Evolutionary conservation across 345 rosid species (phyloP), one percentile per base, ranked within the genome.

Genomic region (Aquilaria malaccensis): DNA sequence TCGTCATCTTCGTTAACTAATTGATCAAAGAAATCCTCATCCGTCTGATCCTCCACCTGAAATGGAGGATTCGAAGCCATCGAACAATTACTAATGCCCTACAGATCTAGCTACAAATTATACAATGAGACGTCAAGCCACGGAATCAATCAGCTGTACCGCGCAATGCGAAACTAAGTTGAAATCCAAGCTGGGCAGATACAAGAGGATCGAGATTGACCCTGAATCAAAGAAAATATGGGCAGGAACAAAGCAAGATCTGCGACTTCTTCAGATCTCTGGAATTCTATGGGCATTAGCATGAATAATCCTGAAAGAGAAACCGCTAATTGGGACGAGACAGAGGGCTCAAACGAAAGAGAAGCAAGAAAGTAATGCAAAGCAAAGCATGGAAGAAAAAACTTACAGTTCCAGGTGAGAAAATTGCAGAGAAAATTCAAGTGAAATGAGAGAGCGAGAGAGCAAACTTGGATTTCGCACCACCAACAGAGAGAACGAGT

Each of bases 1-100:
- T 49, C 62, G 2, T 65, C 68, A 61, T 87, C 78, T 65, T 84
- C 97, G n/a, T 90, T 86, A 52, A 94, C 96, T 70, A 94, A 85
- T 59, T 86, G 81, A 69, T 94, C 95, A 70, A 94, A 94, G 81
- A 94, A 94, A 82, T 90, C 97, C 81, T 83, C 95, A 43, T 94
- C 99, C 62, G 91, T 85, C 83, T 88, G 95, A 90, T 94, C 99
- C 83, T 94, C 99, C 87, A 81, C 59, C 74, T 73, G 75, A 52
- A 81, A 83, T 59, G 91, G 79, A 83, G 87, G 74, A 79, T 67
- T 79, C 14, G 87, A 81, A 71, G 89, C 91, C 99, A 94, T 94
- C 62, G 66, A 63, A 70, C 46, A 66, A 50, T 45, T 63, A 61
- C 56, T 22, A 22, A 56, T 11, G 15, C 41, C 50, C 56, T 33